Evolutionary conservation across 73 alveolate genomes (phyloP).

Genomic region (Tetrahymena borealis): DNA sequence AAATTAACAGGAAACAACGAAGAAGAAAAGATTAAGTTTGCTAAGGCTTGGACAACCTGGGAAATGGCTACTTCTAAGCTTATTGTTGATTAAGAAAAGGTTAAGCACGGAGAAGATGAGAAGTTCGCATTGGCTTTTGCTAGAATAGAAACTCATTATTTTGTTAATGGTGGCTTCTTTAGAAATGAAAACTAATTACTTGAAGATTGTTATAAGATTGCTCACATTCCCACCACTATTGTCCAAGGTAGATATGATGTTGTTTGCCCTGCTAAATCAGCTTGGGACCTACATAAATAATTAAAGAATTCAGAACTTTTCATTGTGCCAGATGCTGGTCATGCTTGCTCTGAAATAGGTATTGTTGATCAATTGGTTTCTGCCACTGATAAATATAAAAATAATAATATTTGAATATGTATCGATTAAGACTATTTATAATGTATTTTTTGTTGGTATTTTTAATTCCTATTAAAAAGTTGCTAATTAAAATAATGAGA

Average conservation of each 20-base stretch:
- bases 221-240: constrained; percentile 9
- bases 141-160: constrained; percentile 27
- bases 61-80: constrained; percentile 14
- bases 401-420: not conserved
- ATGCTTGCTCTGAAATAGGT: constrained; percentile 7
- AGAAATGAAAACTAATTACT: constrained; percentile 15
- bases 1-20: constrained; percentile 12
- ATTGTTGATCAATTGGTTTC: constrained; percentile 2
- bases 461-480: too few species aligned
- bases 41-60: constrained; percentile 31
- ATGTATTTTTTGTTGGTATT: too few species aligned
- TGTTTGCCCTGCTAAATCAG: constrained; percentile 9
- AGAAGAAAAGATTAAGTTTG: constrained; percentile 24
- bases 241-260: constrained; percentile 31
- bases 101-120: not conserved
- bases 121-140: not conserved
- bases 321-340: constrained; percentile 25
- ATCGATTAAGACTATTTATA: too few species aligned
- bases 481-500: not conserved
- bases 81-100: not conserved
- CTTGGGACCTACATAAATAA: constrained; percentile 24
- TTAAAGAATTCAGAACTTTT: constrained; percentile 6
- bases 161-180: constrained; percentile 24
- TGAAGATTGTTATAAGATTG: constrained; percentile 17
- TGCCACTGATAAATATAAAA: constrained; percentile 15